Base-by-base conservation (phyloP, 164 flowering plant genomes). In the Chloranthus sessilifolius region DNA sequence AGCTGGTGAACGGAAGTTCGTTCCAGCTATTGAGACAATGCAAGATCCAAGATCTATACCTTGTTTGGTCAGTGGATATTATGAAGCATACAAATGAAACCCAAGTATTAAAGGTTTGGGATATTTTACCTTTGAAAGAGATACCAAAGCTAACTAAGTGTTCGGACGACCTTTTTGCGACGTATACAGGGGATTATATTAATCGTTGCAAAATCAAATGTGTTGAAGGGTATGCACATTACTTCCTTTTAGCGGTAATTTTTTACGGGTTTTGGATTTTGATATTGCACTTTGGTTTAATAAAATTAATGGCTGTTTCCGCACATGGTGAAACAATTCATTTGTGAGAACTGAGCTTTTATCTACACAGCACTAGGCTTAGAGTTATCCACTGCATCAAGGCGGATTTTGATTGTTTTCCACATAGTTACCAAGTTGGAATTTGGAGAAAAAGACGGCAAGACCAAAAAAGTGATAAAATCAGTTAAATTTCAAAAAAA, bases 21-120 rank as follows among this genome's bases (percentile, higher is more conserved):
- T 50, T 66, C 43, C 55, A 40, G 47, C 17, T 66, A 17, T 43
- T 77, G 53, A 53, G 69, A 51, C 15, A 22, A 17, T 53, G 44
- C 53, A 47, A 58, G 45, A 72, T 77, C 30, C 21, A 53, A 26
- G 61, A 38, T 34, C 8, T 6, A 5, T 37, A 42, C 5, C 54
- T 77, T 28, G 34, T 77, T 24, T 74, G 76, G 74, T 64, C 56
- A 11, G 61, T 66, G 10, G 76, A 74, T 43, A 12, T 64, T 48
- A 19, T 52, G 9, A 59, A 51, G 14, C 34, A 63, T 7, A 26
- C 57, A 12, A 41, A 31, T 3, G 46, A 49, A 9, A 30, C 56
- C 30, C 74, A 74, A 48, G 62, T 71, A 16, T 40, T 71, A 61
- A 83, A 66, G 64, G 58, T 76, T 25, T 85, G 95, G 95, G 87